Base-by-base conservation (phyloP, 192 early-diverging fungal genomes). In the Spizellomyces sp. region DNA sequence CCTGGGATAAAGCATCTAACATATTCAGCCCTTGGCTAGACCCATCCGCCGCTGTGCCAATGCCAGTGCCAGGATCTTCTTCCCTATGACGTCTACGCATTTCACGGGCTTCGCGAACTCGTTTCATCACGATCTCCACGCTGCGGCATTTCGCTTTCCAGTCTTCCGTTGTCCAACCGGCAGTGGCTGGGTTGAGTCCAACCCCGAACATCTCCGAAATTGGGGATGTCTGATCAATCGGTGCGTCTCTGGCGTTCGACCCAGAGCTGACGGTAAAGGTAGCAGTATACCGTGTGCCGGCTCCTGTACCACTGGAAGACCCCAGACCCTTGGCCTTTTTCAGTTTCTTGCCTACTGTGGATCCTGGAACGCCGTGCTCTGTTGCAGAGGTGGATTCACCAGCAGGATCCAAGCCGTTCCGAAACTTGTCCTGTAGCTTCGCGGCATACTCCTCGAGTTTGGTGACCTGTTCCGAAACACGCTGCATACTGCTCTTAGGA, bases 41-140 rank as follows among this genome's bases (percentile, higher is more conserved):
- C 0, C 14, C 12, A 58, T 42, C 52, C 1, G 27, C 22, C 4
- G 60, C 36, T 6, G 58, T 57, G 8, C 9, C 58, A 43, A 42
- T 7, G 3, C 22, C 48, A 48, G 48, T 15, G 17, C 59, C 59
- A 36, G 10, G n/a, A 8, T 42, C 63, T 14, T 42, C 44, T 10
- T 56, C 54, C 58, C 63, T 64, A 4, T 71, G 67, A 21, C 45
- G 45, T 8, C 67, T 12, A 8, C 68, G 48, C 19, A 61, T 15
- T 15, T 70, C 69, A 19, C 75, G 14, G 8, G 75, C 68, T 45
- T 65, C 68, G 36, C 75, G 60, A 9, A 71, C 69, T 9, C 69
- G 60, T 36, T 70, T 76, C 68, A 76, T 75, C n/a, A 76, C 75
- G 9, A 64, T 64, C 57, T 76, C 75, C 8, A 76, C 69, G 22